Conservation (phyloP, 345 rosid genomes). For the Acer saccharum region DNA sequence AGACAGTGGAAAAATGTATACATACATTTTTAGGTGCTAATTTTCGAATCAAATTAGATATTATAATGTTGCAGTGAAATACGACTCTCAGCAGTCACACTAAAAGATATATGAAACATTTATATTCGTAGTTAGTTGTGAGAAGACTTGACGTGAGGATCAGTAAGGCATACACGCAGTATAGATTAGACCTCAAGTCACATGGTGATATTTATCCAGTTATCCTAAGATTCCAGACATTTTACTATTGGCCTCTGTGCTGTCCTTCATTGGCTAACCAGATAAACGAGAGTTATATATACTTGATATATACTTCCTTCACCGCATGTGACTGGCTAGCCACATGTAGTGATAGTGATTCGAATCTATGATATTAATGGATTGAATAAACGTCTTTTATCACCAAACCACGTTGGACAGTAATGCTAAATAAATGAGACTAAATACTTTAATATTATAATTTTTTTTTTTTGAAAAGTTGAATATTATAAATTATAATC, state of each 20-base stretch:
- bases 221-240: slow-evolving; percentile 18
- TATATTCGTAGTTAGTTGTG: slow-evolving; percentile 16
- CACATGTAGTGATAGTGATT: too few relatives aligned
- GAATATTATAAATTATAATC: too few relatives aligned
- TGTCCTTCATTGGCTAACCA: background rate
- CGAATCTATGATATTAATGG: too few relatives aligned
- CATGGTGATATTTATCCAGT: slow-evolving; percentile 22
- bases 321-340: too few relatives aligned
- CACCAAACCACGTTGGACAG: too few relatives aligned
- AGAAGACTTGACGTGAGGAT: slow-evolving; percentile 13
- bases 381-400: too few relatives aligned
- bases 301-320: too few relatives aligned
- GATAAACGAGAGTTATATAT: background rate
- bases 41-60: background rate
- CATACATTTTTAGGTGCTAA: too few relatives aligned
- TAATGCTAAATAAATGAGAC: too few relatives aligned
- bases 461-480: too few relatives aligned
- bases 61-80: slow-evolving; percentile 1
- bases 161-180: background rate
- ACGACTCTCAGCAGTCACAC: background rate
- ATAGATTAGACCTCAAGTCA: slow-evolving; percentile 5
- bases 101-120: background rate
- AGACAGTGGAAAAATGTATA: background rate
- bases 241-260: background rate
- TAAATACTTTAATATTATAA: too few relatives aligned